Conservation (phyloP, 805 yeast genomes). For the Wickerhamomyces silvicola region DNA sequence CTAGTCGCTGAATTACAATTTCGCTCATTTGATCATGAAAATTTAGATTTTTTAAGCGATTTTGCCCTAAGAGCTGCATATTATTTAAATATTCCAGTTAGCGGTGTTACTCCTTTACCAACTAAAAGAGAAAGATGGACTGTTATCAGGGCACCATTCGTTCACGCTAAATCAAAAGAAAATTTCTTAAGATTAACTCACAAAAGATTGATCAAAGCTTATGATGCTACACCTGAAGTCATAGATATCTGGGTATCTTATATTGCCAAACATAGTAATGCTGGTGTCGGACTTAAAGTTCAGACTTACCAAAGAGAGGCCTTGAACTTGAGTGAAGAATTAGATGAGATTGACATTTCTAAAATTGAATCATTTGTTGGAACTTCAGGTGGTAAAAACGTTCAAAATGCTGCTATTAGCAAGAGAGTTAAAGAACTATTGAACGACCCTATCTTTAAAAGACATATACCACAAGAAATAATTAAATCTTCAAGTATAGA, state of each 20-base stretch:
- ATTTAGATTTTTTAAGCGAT: constrained; percentile 70
- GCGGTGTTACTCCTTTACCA: constrained; percentile 62
- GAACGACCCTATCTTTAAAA: constrained; percentile 63
- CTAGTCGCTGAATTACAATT: constrained; percentile 72
- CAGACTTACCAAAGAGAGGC: constrained; percentile 51
- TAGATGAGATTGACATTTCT: constrained; percentile 26
- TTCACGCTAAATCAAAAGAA: constrained; percentile 89
- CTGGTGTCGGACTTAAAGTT: constrained; percentile 83
- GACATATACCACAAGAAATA: no score
- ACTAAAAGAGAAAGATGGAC: constrained; percentile 86
- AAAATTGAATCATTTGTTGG: constrained; percentile 5
- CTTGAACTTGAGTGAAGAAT: constrained; percentile 34
- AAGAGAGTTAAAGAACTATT: constrained; percentile 65
- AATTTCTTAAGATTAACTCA: constrained; percentile 87
- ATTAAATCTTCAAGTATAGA: no score
- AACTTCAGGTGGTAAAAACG: constrained; percentile 6
- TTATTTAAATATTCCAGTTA: constrained; percentile 81
- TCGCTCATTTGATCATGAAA: constrained; percentile 63
- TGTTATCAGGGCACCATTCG: constrained; percentile 88
- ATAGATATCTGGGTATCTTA: constrained; percentile 77
- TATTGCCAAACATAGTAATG: constrained; percentile 64
- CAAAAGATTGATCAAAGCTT: constrained; percentile 65
- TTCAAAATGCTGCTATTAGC: constrained; percentile 14
- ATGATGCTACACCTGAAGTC: constrained; percentile 81
- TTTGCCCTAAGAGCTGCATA: constrained; percentile 88